These are phyloP conservation scores for Lecanicillium sp. DNA, from an alignment of 2,329 filamentous ascomycete species.

Conservation along the genomic window DNA sequence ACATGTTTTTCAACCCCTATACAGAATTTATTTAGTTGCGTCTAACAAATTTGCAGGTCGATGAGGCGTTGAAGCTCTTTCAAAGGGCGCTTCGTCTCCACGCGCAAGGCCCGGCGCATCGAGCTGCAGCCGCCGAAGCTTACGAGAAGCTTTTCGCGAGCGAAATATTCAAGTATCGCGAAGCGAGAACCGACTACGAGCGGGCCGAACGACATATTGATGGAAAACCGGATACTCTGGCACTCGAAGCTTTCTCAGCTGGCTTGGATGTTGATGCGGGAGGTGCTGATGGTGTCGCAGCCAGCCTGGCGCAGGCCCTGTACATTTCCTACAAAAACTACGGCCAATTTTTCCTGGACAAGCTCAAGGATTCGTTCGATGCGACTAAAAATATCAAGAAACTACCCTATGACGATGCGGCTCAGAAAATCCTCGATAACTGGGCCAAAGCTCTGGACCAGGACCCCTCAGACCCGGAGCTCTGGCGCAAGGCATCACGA, in stretches of 20 bases:
- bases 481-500: constrained; percentile 56
- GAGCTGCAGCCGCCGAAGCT: constrained; percentile 69
- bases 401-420: constrained; percentile 27
- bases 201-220: constrained; percentile 56
- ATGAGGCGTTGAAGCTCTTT: constrained; percentile 93
- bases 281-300: constrained; percentile 67
- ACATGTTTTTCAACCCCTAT: neutral
- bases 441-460: constrained; percentile 56
- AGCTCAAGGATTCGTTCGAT: constrained; percentile 26
- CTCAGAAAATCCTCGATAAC: constrained; percentile 45
- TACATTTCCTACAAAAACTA: constrained; percentile 95
- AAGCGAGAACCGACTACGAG: constrained; percentile 78
- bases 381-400: constrained; percentile 46
- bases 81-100: constrained; percentile 88
- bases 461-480: constrained; percentile 61
- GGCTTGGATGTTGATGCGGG: constrained; percentile 52
- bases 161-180: constrained; percentile 89
- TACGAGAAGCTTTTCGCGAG: constrained; percentile 83
- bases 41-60: constrained; percentile 50
- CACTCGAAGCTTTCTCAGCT: constrained; percentile 43
- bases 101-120: constrained; percentile 73
- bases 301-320: constrained; percentile 79
- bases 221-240: constrained; percentile 32
- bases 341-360: constrained; percentile 84
- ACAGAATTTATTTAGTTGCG: neutral